Evolutionary conservation across 2,329 filamentous ascomycete species (phyloP).

Genomic region (Dactylellina cionopaga): DNA sequence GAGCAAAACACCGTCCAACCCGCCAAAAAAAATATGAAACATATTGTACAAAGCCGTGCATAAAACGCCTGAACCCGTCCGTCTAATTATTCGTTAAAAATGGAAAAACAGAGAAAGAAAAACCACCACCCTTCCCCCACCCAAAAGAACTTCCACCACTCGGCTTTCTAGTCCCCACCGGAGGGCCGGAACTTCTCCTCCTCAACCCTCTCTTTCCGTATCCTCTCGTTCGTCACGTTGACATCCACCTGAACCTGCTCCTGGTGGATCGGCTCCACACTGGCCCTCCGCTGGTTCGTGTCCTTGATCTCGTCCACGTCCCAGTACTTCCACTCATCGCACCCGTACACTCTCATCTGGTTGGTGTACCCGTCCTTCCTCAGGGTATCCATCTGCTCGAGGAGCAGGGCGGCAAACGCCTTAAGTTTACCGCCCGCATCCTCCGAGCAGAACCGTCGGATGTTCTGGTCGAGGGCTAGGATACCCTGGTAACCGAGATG

Average conservation of each 20-base stretch:
- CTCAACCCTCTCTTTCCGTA: not conserved
- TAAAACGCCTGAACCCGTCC: too few relatives aligned
- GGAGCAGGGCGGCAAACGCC: slow-evolving; percentile 19
- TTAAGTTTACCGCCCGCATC: slow-evolving; percentile 12
- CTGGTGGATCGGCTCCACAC: not conserved
- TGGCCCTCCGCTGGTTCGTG: slow-evolving; percentile 14
- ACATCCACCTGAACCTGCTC: slow-evolving; percentile 8
- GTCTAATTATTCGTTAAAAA: not conserved
- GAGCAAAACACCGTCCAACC: too few relatives aligned
- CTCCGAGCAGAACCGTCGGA: slow-evolving; percentile 10
- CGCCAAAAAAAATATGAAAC: too few relatives aligned
- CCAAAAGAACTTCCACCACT: not conserved
- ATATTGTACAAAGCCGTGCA: too few relatives aligned
- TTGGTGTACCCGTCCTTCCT: slow-evolving; percentile 2
- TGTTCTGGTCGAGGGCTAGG: not conserved
- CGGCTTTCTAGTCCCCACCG: not conserved
- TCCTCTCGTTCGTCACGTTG: slow-evolving; percentile 5
- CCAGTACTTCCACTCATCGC: slow-evolving; percentile 49
- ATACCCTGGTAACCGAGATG: slow-evolving; percentile 5
- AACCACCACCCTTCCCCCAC: not conserved
- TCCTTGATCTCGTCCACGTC: slow-evolving; percentile 25
- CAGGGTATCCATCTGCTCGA: not conserved
- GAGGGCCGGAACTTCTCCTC: slow-evolving; percentile 23
- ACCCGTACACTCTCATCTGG: slow-evolving; percentile 6
- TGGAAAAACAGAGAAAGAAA: not conserved